phyloP scores from a whole-genome alignment of 352 stramenopile genomes.

The Phytophthora syringae region DNA sequence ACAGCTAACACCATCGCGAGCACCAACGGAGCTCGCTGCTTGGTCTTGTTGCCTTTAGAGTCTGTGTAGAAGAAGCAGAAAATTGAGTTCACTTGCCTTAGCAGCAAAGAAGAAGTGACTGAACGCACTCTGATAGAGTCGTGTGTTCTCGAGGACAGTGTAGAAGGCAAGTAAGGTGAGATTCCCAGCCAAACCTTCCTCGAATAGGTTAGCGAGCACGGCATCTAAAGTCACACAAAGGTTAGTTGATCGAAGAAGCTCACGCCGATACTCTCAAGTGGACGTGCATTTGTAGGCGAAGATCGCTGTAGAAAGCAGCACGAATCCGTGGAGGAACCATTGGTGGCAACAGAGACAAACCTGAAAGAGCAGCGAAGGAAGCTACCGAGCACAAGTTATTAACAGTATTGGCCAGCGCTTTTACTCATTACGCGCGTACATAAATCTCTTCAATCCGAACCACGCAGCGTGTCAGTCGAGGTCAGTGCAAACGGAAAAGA shows the following conservation, averaged over 20 bases:
- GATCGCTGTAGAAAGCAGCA: slow-evolving; percentile 48
- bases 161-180: slow-evolving; percentile 73
- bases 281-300: slow-evolving; percentile 79
- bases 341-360: slow-evolving; percentile 76
- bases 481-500: no score
- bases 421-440: slow-evolving; percentile 1
- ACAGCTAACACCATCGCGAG: slow-evolving; percentile 60
- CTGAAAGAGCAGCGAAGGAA: slow-evolving; percentile 66
- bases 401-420: slow-evolving; percentile 8
- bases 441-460: slow-evolving; percentile 6
- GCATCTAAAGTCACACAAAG: slow-evolving; percentile 32
- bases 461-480: background rate
- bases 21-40: slow-evolving; percentile 61
- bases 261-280: background rate
- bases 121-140: slow-evolving; percentile 70
- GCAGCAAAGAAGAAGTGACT: no score
- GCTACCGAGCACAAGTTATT: slow-evolving; percentile 22
- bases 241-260: slow-evolving; percentile 6
- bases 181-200: slow-evolving; percentile 61
- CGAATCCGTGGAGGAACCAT: slow-evolving; percentile 70
- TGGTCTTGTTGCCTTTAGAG: slow-evolving; percentile 87
- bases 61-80: slow-evolving; percentile 30
- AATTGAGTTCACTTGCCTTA: background rate
- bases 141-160: slow-evolving; percentile 54
- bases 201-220: slow-evolving; percentile 58